Evolutionary conservation across 2,329 filamentous ascomycete genomes (phyloP), one percentile per base, ranked within the genome.

Genomic region (Fusarium mexicanum): DNA sequence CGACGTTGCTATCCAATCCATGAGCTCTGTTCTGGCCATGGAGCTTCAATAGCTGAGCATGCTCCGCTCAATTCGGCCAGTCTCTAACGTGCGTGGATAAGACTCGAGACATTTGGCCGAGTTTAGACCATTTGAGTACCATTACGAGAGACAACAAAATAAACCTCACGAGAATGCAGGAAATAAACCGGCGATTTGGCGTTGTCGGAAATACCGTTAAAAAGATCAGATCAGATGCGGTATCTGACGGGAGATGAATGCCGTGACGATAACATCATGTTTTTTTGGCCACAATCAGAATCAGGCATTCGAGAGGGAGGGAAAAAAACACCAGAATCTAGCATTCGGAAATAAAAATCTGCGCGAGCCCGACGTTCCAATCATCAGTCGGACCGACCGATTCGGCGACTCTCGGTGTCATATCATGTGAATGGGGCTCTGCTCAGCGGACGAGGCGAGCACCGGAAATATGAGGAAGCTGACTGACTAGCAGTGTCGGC

Each of bases 341-440:
- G 17, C 33, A 29, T 44, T 35, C 67, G 67, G 67, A 70, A 71
- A 70, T 71, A 71, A 66, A 71, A 57, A 53, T 43, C 40, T 70
- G 60, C 44, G 67, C 46, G 53, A 37, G 46, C 18, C 44, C 67
- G 67, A 70, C n/a, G 47, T 64, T 53, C 67, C 54, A 70, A 71
- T 66, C 63, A 66, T 38, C 54, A 70, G 67, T 70, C 67, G 67
- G 67, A 37, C 67, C 67, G 67, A 70, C 43, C 57, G 64, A 67
- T 40, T 70, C 67, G 67, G 67, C 67, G 66, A 50, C 67, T 55
- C 67, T 70, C 67, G 67, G 67, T 70, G 67, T 70, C 67, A 70
- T 71, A 66, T 70, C 60, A 70, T 60, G 31, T 40, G 46, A 54
- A 70, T 55, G 67, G 67, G 67, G 67, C 67, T 68, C 59, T 66